Base-by-base conservation (phyloP, 805 yeast genomes). In the Jamesozyma piceae region DNA sequence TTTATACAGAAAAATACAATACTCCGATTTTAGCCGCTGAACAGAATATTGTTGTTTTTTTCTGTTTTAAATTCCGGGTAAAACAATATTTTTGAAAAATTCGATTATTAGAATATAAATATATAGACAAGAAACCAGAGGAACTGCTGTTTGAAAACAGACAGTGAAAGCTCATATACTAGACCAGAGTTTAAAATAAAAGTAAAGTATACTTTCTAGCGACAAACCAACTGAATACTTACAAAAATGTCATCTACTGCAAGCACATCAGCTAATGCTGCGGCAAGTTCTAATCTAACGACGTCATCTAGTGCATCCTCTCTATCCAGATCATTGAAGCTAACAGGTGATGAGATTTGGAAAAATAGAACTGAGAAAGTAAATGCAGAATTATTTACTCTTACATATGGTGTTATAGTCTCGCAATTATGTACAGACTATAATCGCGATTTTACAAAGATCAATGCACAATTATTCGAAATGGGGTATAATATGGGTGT, bases 401-500 rank as follows among this genome's bases (percentile, higher is more conserved):
- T 92, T 45, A 90, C 96, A 1, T 92, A 92, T 55, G 98, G 98
- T 9, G 80, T 95, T 2, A 77, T 92, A 38, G 97, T 92, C 38
- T 77, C 95, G 13, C 97, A 90, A 56, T 67, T 92, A 41, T 88
- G 95, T 58, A 77, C 80, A 45, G 97, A 92, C 57, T 80, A 75
- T 62, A 74, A 80, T 42, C 72, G 77, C 49, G 84, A 89, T 61
- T 89, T 86, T 60, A 59, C 57, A 5, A 80, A 80, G 54, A 95
- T 92, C 44, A 92, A 92, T 58, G 68, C 69, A 40, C 95, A 90
- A 57, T 69, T 92, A 39, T 95, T 81, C 54, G 75, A 77, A 49
- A 90, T 92, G 97, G 98, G 98, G 1, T 86, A 89, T 62, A 88
- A 85, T 59, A 92, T 92, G 33, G 98, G 98, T 1, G 67, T 88